These are phyloP conservation scores for Colletotrichum sp. DNA, from an alignment of 2,329 filamentous ascomycete genomes.

Conservation along the genomic window DNA sequence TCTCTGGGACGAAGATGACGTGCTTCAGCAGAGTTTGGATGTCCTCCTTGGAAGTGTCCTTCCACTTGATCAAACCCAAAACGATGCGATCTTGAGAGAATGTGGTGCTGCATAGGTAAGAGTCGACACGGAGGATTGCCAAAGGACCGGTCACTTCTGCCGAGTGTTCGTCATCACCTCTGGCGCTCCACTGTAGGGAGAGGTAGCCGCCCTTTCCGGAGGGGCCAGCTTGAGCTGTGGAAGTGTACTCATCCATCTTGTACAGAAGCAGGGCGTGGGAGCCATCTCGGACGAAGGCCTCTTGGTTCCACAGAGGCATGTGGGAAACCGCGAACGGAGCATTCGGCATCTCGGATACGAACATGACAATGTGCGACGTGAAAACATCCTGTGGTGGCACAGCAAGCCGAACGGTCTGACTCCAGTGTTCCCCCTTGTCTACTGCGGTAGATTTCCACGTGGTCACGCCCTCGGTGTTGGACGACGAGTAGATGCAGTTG, in stretches of 20 bases:
- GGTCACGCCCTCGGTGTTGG: conserved; percentile 78
- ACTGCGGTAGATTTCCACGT: conserved; percentile 88
- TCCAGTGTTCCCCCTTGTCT: conserved; percentile 83
- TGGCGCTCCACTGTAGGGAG: conserved; percentile 78
- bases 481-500: conserved; percentile 84
- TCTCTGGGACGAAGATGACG: conserved; percentile 92
- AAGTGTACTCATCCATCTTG: conserved; percentile 90
- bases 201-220: conserved; percentile 86
- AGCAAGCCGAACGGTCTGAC: conserved; percentile 82
- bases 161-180: conserved; percentile 68
- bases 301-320: conserved; percentile 91
- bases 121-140: conserved; percentile 79
- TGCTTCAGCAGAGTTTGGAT: conserved; percentile 78
- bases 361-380: conserved; percentile 86
- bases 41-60: conserved; percentile 73
- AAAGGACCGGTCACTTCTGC: conserved; percentile 82
- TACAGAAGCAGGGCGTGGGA: conserved; percentile 83
- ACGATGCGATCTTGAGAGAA: conserved; percentile 93
- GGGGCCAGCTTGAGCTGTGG: conserved; percentile 64
- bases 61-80: conserved; percentile 86
- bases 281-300: conserved; percentile 89
- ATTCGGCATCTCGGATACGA: conserved; percentile 83
- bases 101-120: conserved; percentile 90
- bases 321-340: conserved; percentile 91
- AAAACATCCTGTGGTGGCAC: conserved; percentile 82